phyloP scores from a whole-genome alignment of 2,329 filamentous ascomycete genomes.

The Trichophyton schoenleinii region DNA sequence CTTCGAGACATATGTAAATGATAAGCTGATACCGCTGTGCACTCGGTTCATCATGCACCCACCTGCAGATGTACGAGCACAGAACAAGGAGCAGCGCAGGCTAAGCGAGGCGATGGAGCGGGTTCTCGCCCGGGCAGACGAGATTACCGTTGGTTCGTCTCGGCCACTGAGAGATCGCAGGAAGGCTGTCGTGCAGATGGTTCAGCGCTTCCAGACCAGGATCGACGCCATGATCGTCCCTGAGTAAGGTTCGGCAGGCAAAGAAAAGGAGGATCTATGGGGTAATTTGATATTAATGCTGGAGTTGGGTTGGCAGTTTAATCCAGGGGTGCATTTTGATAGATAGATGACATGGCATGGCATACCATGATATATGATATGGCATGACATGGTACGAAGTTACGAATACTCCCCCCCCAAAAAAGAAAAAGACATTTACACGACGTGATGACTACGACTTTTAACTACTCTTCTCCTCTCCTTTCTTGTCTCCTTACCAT shows the following conservation, averaged over 20 bases:
- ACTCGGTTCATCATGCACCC: not conserved
- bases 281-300: not conserved
- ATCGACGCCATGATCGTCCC: not conserved
- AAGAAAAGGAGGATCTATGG: too few relatives aligned
- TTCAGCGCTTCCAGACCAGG: not conserved
- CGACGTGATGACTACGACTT: not conserved
- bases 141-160: not conserved
- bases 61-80: not conserved
- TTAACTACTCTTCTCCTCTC: not conserved
- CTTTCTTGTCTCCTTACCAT: not conserved
- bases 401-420: not conserved
- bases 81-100: not conserved
- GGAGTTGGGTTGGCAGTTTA: not conserved
- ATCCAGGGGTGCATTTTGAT: not conserved
- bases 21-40: not conserved
- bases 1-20: not conserved
- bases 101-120: not conserved
- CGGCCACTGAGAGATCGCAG: not conserved
- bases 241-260: not conserved
- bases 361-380: not conserved
- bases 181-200: not conserved
- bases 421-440: not conserved
- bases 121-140: not conserved
- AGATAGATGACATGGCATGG: not conserved
- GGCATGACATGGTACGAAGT: slow-evolving; percentile 1